A percentile compares a stretch with the other conserved stretches of the same genome.
These are phyloP conservation scores for Protomyces gravidus DNA, from an alignment of 1,139 yeast genomes.

Conservation along the genomic window DNA sequence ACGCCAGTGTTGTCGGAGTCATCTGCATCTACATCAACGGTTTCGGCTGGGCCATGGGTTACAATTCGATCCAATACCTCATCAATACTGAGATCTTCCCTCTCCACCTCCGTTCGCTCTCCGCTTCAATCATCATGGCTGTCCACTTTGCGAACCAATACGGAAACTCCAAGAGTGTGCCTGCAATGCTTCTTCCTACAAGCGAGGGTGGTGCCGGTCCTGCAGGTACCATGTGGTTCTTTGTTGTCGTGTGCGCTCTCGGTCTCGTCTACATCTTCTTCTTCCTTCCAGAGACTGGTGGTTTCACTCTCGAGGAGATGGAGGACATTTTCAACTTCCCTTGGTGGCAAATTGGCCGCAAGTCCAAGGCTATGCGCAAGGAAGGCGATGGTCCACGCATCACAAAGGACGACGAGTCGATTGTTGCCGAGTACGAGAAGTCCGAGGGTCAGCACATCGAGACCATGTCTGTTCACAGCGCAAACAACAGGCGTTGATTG, in stretches of 20 bases:
- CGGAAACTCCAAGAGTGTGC: conserved; percentile 25
- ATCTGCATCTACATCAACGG: conserved; percentile 48
- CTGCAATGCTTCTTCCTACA: conserved; percentile 20
- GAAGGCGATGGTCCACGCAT: not conserved
- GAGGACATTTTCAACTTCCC: conserved; percentile 23
- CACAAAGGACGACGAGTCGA: not conserved
- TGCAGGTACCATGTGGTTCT: conserved; percentile 22
- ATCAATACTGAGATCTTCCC: conserved; percentile 49
- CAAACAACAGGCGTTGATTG: not conserved
- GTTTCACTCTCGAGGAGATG: conserved; percentile 20
- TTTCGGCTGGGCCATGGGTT: conserved; percentile 58
- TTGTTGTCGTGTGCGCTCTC: conserved; percentile 13
- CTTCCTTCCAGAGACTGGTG: conserved; percentile 27
- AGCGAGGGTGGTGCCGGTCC: conserved; percentile 22
- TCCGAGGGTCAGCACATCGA: not conserved
- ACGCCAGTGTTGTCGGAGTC: conserved; percentile 19
- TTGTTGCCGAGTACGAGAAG: not conserved
- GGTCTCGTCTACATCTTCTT: conserved; percentile 25
- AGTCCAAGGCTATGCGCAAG: not conserved
- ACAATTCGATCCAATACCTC: conserved; percentile 57
- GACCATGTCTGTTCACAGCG: not conserved
- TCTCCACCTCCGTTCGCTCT: conserved; percentile 52
- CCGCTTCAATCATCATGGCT: conserved; percentile 54
- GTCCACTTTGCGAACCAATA: conserved; percentile 59
- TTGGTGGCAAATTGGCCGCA: conserved; percentile 20